phyloP scores from a whole-genome alignment of 805 yeast genomes.

The Limtongia smithiae region DNA sequence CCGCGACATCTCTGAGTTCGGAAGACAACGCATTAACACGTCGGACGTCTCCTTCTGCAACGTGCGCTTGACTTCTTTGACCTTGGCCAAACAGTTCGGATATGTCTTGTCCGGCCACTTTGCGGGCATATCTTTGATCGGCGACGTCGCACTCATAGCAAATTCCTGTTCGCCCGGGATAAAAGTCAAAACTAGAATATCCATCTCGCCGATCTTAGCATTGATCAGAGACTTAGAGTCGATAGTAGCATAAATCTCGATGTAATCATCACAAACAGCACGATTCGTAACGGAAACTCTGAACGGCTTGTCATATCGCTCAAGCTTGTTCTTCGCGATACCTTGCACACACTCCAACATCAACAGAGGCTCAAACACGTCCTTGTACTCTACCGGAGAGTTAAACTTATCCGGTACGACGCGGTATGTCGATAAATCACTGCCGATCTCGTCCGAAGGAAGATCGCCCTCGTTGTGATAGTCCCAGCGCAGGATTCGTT shows the following conservation, averaged over 20 bases:
- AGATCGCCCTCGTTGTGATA: slow-evolving; percentile 53
- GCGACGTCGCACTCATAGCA: background rate
- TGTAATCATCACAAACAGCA: slow-evolving; percentile 77
- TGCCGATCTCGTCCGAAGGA: slow-evolving; percentile 50
- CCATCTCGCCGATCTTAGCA: slow-evolving; percentile 65
- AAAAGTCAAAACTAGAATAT: slow-evolving; percentile 62
- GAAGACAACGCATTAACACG: slow-evolving; percentile 63
- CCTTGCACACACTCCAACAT: slow-evolving; percentile 93
- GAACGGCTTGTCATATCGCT: slow-evolving; percentile 59
- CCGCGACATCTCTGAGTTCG: slow-evolving; percentile 47
- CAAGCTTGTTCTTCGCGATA: slow-evolving; percentile 65
- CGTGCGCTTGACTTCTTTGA: slow-evolving; percentile 65
- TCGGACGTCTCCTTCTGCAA: slow-evolving; percentile 62
- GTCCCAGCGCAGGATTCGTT: slow-evolving; percentile 70
- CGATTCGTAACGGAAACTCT: slow-evolving; percentile 71
- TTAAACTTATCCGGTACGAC: slow-evolving; percentile 55
- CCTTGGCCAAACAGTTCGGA: slow-evolving; percentile 71
- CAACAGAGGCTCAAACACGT: slow-evolving; percentile 72
- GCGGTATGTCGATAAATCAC: slow-evolving; percentile 39
- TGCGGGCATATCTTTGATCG: slow-evolving; percentile 5
- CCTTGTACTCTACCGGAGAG: slow-evolving; percentile 61
- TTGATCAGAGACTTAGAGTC: slow-evolving; percentile 51
- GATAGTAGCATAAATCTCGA: slow-evolving; percentile 77
- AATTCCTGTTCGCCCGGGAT: slow-evolving; percentile 41
- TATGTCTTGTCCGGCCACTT: slow-evolving; percentile 24